Conservation (phyloP, 306 rosid species). For the Elaeagnus macrophylla region DNA sequence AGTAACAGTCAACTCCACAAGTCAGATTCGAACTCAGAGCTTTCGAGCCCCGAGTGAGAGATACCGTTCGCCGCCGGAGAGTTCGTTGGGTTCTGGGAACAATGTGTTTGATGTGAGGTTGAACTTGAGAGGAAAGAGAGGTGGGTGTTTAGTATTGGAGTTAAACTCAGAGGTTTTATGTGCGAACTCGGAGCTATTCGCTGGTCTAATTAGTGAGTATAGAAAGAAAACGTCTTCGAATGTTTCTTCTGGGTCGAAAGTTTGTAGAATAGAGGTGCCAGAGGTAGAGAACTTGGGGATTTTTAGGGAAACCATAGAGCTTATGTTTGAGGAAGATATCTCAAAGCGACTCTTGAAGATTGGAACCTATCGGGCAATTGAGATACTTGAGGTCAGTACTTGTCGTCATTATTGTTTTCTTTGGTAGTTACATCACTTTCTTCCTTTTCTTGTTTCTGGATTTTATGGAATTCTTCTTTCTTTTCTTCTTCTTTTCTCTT, state of each 20-base stretch:
- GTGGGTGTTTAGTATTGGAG: conserved; percentile 69
- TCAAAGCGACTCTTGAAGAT: conserved; percentile 43
- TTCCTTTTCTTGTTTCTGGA: not conserved
- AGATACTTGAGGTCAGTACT: conserved; percentile 67
- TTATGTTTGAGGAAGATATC: conserved; percentile 74
- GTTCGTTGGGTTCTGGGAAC: conserved; percentile 11
- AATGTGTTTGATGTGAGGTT: conserved; percentile 60
- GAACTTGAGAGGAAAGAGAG: conserved; percentile 74
- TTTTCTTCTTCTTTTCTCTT: not conserved
- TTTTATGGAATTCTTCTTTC: not conserved
- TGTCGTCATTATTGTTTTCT: not conserved
- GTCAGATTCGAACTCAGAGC: conserved; percentile 36
- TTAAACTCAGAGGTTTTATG: conserved; percentile 56
- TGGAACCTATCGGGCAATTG: conserved; percentile 71
- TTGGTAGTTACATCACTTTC: not conserved
- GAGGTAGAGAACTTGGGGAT: conserved; percentile 71
- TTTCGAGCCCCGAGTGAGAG: conserved; percentile 37
- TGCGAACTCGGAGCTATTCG: conserved; percentile 71
- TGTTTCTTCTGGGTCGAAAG: conserved; percentile 29
- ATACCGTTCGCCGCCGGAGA: conserved; percentile 17
- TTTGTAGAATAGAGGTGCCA: conserved; percentile 81
- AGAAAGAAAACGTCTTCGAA: conserved; percentile 25
- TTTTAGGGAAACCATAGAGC: conserved; percentile 64
- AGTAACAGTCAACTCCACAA: conserved; percentile 21
- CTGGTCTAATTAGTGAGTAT: conserved; percentile 44